These are phyloP conservation scores for Thraustochytrium sp. DNA, from an alignment of 352 stramenopile species.

Conservation along the genomic window DNA sequence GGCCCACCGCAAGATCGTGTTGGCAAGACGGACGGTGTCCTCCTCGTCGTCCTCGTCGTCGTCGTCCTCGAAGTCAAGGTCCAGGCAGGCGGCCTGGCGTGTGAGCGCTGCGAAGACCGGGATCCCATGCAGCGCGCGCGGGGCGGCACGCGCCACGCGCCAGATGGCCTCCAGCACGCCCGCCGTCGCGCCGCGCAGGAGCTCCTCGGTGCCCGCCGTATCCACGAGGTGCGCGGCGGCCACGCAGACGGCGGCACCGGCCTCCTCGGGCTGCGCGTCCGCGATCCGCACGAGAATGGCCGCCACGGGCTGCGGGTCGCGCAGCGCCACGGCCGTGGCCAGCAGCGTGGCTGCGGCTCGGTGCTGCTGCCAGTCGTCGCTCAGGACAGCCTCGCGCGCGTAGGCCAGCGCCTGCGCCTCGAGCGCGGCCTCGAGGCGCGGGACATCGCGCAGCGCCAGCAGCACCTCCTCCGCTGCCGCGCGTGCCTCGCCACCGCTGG, in stretches of 20 bases:
- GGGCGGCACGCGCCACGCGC: neutral
- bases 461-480: neutral
- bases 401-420: neutral
- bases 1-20: neutral
- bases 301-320: neutral
- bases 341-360: neutral
- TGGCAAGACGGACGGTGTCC: neutral
- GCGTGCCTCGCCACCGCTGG: neutral
- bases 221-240: neutral
- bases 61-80: neutral
- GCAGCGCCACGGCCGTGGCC: neutral
- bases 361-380: neutral
- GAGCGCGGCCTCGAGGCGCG: neutral
- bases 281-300: neutral
- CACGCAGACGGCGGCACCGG: neutral
- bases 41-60: neutral
- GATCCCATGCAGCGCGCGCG: neutral
- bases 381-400: neutral
- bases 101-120: neutral
- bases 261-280: neutral
- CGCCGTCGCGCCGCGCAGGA: neutral
- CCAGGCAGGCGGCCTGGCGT: neutral
- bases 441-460: neutral
- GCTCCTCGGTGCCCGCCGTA: neutral
- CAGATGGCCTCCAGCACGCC: neutral